Evolutionary conservation across 2,329 filamentous ascomycete species (phyloP).

Genomic region (Colletotrichum musae): DNA sequence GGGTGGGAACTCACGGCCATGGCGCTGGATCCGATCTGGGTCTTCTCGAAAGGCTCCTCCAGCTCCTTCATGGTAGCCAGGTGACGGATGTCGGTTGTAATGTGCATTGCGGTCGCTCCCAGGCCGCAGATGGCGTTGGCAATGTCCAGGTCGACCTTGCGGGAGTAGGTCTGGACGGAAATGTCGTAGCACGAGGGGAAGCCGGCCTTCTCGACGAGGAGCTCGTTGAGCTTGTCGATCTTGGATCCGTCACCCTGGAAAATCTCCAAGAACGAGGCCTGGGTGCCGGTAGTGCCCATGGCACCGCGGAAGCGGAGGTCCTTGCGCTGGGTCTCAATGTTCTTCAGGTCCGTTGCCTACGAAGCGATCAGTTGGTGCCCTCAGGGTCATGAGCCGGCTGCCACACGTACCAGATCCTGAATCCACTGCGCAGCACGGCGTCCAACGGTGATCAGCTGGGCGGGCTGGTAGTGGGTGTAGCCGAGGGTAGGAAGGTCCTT

Average conservation of each 20-base stretch:
- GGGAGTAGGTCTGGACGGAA: constrained; percentile 71
- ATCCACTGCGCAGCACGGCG: constrained; percentile 16
- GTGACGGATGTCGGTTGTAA: constrained; percentile 81
- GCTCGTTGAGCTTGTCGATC: constrained; percentile 68
- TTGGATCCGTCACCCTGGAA: constrained; percentile 65
- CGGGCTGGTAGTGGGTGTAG: constrained; percentile 82
- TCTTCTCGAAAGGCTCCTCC: constrained; percentile 84
- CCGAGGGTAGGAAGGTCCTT: constrained; percentile 74
- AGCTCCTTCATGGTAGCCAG: constrained; percentile 85
- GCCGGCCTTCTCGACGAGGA: constrained; percentile 69
- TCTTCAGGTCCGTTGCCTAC: constrained; percentile 75
- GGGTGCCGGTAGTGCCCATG: constrained; percentile 78
- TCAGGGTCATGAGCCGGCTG: constrained; percentile 59
- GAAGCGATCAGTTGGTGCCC: constrained; percentile 71
- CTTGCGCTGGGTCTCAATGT: constrained; percentile 76
- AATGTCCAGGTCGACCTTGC: constrained; percentile 87
- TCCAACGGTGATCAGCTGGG: constrained; percentile 57
- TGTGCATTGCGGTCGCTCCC: constrained; percentile 80
- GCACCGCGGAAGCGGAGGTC: constrained; percentile 83
- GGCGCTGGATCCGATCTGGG: constrained; percentile 72
- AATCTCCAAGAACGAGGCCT: constrained; percentile 80
- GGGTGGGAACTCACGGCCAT: constrained; percentile 44
- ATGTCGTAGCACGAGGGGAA: constrained; percentile 72
- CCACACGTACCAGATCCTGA: constrained; percentile 11
- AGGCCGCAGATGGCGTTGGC: constrained; percentile 85